These are phyloP conservation scores for Colletotrichum destructivum DNA, from an alignment of 2,329 filamentous ascomycete genomes.

Conservation along the genomic window DNA sequence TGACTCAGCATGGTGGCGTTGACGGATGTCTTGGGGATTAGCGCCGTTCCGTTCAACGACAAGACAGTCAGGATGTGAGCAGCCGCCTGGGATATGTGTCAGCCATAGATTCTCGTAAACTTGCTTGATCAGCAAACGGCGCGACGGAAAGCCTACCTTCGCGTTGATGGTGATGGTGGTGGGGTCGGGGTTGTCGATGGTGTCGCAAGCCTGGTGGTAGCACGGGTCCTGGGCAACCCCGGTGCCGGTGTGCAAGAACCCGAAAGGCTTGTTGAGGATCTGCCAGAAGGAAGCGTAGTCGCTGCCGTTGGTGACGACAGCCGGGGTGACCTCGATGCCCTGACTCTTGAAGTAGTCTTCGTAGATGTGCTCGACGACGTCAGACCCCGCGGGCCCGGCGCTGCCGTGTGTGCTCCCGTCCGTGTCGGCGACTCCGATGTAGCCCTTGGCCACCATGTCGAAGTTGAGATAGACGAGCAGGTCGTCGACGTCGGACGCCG, in stretches of 20 bases:
- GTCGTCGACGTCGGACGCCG: conserved; percentile 51
- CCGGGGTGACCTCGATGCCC: conserved; percentile 51
- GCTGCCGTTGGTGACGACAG: conserved; percentile 61
- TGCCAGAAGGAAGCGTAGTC: conserved; percentile 75
- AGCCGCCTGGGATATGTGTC: conserved; percentile 45
- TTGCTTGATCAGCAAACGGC: rapidly evolving
- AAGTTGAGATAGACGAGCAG: conserved; percentile 60
- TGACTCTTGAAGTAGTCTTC: conserved; percentile 50
- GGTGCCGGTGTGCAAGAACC: conserved; percentile 74
- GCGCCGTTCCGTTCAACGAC: conserved; percentile 48
- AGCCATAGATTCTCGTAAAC: not conserved
- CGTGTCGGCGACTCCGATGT: conserved; percentile 54
- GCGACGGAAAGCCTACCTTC: conserved; percentile 39
- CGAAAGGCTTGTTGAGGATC: conserved; percentile 65
- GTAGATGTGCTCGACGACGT: conserved; percentile 53
- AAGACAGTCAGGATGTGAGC: conserved; percentile 52
- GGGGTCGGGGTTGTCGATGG: conserved; percentile 56
- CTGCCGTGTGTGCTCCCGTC: conserved; percentile 55
- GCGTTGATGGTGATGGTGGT: conserved; percentile 54
- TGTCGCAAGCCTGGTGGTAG: conserved; percentile 58
- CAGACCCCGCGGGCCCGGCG: conserved; percentile 52
- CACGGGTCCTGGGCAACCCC: conserved; percentile 60
- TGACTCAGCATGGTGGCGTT: conserved; percentile 46
- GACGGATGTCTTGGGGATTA: conserved; percentile 51
- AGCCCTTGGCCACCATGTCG: conserved; percentile 58